These are phyloP conservation scores for Microcyclospora tardicrescens DNA, from an alignment of 2,329 filamentous ascomycete genomes.

Conservation along the genomic window DNA sequence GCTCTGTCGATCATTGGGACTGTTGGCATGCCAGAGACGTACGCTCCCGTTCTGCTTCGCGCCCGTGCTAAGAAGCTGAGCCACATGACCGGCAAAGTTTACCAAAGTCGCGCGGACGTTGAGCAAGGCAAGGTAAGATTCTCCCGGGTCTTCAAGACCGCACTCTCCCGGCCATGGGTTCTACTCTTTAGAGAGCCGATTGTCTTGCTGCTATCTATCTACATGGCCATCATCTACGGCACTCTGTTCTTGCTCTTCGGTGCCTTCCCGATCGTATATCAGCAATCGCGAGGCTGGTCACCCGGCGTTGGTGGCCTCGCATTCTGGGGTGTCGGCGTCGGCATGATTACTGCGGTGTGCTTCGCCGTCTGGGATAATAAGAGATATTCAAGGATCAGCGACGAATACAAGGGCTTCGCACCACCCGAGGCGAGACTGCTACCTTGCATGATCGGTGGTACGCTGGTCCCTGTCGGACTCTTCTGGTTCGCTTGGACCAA, in stretches of 20 bases:
- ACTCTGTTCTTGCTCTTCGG: slow-evolving; percentile 38
- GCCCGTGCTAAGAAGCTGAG: slow-evolving; percentile 40
- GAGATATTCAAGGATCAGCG: slow-evolving; percentile 36
- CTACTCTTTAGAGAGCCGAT: slow-evolving; percentile 60
- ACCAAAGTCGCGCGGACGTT: slow-evolving; percentile 35
- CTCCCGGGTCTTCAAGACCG: slow-evolving; percentile 36
- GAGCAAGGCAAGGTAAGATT: slow-evolving; percentile 25
- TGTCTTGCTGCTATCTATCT: slow-evolving; percentile 50
- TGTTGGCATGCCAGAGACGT: slow-evolving; percentile 46
- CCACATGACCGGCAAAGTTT: slow-evolving; percentile 40
- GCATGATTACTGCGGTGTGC: slow-evolving; percentile 47
- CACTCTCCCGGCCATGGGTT: slow-evolving; percentile 53
- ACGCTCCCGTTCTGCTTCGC: slow-evolving; percentile 44
- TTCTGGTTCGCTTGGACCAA: slow-evolving; percentile 62
- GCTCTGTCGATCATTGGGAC: slow-evolving; percentile 43
- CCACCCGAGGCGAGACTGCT: slow-evolving; percentile 55
- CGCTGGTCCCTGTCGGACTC: slow-evolving; percentile 49
- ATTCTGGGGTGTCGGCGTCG: slow-evolving; percentile 56
- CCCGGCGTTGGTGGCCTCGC: slow-evolving; percentile 48
- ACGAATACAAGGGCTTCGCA: slow-evolving; percentile 40
- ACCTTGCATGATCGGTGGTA: slow-evolving; percentile 47
- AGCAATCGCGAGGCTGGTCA: slow-evolving; percentile 45
- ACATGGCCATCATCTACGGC: slow-evolving; percentile 48
- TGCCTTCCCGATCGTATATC: slow-evolving; percentile 48
- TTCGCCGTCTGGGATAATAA: slow-evolving; percentile 43